Evolutionary conservation across 1,139 yeast species (phyloP).

Genomic region (Magnusiomyces magnusii): DNA sequence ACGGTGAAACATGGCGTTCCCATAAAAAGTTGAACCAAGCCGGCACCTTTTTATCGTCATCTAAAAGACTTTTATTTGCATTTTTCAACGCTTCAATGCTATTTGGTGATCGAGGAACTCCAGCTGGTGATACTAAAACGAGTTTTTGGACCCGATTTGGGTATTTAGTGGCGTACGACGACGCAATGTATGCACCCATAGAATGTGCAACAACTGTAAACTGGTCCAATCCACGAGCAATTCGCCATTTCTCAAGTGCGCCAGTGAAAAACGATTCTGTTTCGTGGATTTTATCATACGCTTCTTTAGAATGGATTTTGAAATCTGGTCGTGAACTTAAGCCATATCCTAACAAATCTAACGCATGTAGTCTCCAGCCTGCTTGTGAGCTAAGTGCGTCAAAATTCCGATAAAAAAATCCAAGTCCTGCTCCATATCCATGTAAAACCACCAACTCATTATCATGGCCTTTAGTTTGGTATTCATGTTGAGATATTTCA

Average conservation of each 20-base stretch:
- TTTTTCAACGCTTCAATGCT: constrained; percentile 19
- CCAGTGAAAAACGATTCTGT: constrained; percentile 75
- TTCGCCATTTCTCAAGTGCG: constrained; percentile 80
- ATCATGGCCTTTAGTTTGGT: background rate
- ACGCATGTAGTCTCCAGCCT: constrained; percentile 52
- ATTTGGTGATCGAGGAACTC: constrained; percentile 42
- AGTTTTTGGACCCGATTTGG: constrained; percentile 60
- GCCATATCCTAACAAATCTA: constrained; percentile 85
- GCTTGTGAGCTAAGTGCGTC: constrained; percentile 37
- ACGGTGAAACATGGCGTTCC: constrained; percentile 28
- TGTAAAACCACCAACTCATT: constrained; percentile 55
- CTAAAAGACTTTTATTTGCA: background rate
- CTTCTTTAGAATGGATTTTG: constrained; percentile 27
- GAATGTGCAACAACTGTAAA: constrained; percentile 86
- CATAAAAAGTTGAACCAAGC: constrained; percentile 22
- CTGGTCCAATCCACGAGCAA: constrained; percentile 39
- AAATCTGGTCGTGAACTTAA: constrained; percentile 58
- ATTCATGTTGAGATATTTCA: constrained; percentile 25
- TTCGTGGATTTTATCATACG: constrained; percentile 30
- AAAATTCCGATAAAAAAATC: constrained; percentile 76
- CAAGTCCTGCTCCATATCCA: constrained; percentile 88
- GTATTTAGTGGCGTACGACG: constrained; percentile 68
- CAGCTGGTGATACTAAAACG: constrained; percentile 81
- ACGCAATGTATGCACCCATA: constrained; percentile 82
- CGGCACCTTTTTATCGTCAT: constrained; percentile 5